These are phyloP conservation scores for Oryza brachyantha DNA, from an alignment of 176 grass and related monocot genomes.

Conservation along the genomic window DNA sequence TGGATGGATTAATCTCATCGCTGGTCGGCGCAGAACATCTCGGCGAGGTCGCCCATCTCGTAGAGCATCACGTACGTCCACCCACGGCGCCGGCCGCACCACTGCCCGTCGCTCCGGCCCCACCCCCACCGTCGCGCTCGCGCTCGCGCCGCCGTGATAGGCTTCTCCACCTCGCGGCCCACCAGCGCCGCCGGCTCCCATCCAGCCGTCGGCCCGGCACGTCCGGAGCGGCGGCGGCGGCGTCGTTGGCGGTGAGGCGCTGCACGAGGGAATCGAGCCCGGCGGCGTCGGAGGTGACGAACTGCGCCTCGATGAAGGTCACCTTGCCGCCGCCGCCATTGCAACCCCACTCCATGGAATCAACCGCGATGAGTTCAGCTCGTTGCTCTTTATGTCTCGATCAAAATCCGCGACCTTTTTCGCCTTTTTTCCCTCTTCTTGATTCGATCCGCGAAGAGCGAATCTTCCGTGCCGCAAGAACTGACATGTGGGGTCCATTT, in stretches of 20 bases:
- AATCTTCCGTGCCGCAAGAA: too few species aligned
- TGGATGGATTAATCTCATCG: not conserved
- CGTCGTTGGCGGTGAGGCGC: constrained; percentile 39
- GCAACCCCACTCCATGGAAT: not conserved
- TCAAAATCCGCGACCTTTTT: too few species aligned
- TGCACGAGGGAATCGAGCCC: constrained; percentile 58
- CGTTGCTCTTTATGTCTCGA: not conserved
- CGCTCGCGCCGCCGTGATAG: too few species aligned
- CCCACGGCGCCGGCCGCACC: not conserved
- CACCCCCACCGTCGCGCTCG: too few species aligned
- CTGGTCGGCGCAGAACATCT: not conserved
- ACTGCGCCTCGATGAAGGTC: constrained; percentile 52
- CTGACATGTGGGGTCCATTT: too few species aligned
- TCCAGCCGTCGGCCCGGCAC: not conserved
- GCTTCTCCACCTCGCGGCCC: too few species aligned
- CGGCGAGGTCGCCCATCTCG: not conserved
- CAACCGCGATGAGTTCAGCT: too few species aligned
- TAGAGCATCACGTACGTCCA: not conserved
- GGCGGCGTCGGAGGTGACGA: constrained; percentile 43
- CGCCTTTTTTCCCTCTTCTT: not conserved
- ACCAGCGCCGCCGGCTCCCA: not conserved
- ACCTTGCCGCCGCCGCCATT: constrained; percentile 28
- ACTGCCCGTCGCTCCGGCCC: too few species aligned
- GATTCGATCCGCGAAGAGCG: not conserved
- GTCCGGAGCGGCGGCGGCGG: not conserved